Base-by-base conservation (phyloP, 805 yeast genomes). In the Cyberlindnera xishuangbannaensis region DNA sequence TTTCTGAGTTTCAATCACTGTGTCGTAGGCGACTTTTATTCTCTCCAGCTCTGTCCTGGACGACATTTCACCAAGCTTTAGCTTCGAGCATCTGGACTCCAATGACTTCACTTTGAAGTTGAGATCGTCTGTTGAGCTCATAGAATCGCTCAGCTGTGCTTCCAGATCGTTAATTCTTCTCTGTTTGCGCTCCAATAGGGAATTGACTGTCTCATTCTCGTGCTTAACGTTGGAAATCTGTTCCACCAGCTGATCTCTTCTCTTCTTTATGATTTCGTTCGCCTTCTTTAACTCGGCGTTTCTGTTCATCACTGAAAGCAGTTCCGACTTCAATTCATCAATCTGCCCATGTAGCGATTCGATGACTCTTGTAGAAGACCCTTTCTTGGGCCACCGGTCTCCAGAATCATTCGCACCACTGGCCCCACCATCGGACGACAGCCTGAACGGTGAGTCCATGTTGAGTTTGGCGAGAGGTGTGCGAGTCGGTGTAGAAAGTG, bases 131-230 rank as follows among this genome's bases (percentile, higher is more conserved):
- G 66, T 62, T 15, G 58, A 53, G 7, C 73, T 61, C 26, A 61
- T 47, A n/a, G 71, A 46, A 15, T 70, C 75, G 34, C 66, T 65
- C 36, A 70, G 55, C 43, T 74, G 76, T 25, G 58, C 62, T 53
- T 85, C 95, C 46, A 83, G 58, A 44, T 81, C 90, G 19, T 62
- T 48, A 17, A 83, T 70, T 33, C 84, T 64, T 32, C 88, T 65
- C 46, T 82, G 86, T 48, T 83, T 82, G 33, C 94, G 63, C 41
- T 71, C 74, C 38, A 84, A 58, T 41, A 83, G 59, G 1, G 86
- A 76, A 47, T 72, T 78, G 27, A 81, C 65, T 62, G 79, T 79
- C 43, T 83, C 87, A 46, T 79, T 79, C 48, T 85, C 90, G 53
- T 82, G 88, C 55, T 80, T 80, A 24, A 82, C 64, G 42, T 77